phyloP scores from a whole-genome alignment of 176 grass and related monocot species.

The Avena sativa region DNA sequence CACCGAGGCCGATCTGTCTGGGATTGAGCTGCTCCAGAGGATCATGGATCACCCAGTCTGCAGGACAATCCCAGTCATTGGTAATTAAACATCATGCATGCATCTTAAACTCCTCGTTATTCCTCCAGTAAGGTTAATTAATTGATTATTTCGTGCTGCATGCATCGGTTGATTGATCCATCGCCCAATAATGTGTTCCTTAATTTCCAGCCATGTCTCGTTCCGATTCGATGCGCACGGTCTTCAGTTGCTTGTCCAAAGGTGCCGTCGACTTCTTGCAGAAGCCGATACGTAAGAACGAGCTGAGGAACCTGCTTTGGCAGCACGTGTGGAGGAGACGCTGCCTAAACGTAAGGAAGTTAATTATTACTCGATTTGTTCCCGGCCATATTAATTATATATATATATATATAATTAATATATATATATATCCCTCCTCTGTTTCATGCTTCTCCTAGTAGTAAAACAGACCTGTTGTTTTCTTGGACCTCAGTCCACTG shows the following conservation, averaged over 20 bases:
- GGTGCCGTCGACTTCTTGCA: conserved; percentile 91
- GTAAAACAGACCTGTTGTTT: too few relatives aligned
- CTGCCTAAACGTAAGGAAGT: conserved; percentile 3
- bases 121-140: too few relatives aligned
- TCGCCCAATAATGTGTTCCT: not conserved
- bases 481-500: too few relatives aligned
- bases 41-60: conserved; percentile 76
- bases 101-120: conserved; percentile 42
- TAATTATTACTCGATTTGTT: too few relatives aligned
- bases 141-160: too few relatives aligned
- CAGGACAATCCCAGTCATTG: conserved; percentile 81
- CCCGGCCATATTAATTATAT: too few relatives aligned
- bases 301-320: conserved; percentile 91
- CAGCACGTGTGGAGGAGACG: conserved; percentile 91
- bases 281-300: conserved; percentile 87
- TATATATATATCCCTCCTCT: too few relatives aligned
- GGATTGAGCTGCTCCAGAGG: conserved; percentile 68
- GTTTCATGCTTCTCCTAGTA: too few relatives aligned
- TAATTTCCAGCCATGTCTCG: conserved; percentile 85
- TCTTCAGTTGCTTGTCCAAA: conserved; percentile 84
- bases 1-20: conserved; percentile 73
- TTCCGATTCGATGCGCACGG: conserved; percentile 72
- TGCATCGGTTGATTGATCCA: conserved; percentile 30
- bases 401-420: too few relatives aligned
- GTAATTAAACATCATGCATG: conserved; percentile 40